Base-by-base conservation (phyloP, 2,329 filamentous ascomycete genomes). In the Tolypocladium capitatum region DNA sequence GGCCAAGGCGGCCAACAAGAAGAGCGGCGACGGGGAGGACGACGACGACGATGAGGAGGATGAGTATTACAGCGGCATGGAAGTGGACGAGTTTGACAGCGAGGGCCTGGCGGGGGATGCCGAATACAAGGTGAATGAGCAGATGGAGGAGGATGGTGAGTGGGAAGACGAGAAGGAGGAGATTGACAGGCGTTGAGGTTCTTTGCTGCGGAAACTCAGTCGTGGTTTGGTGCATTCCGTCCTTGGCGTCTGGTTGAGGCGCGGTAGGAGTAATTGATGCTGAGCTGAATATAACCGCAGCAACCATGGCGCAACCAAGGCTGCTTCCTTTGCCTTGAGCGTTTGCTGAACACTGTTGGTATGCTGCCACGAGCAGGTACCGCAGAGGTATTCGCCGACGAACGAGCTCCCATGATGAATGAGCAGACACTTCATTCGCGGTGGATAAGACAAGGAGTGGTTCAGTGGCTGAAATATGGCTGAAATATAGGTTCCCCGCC, bases 41-140 rank as follows among this genome's bases (percentile, higher is more conserved):
- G 65, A 62, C 3, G 65, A 62, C 3, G 65, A 60, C 1, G 67
- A 68, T 30, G 62, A 66, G 49, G 63, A 67, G 33, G 69, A 70
- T 32, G 67, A 69, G 45, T 63, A 72, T 55, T 70, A 73, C 42
- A 66, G 61, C 42, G 64, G 68, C 36, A 61, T 70, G 66, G 68
- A 71, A 30, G 63, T 70, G 33, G 71, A 76, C 5, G 69, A 69
- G 3, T 69, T 75, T 48, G 76, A 74, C 52, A 75, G 70, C 50
- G 74, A 72, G 55, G 74, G 67, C 11, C 60, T 70, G 53, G 74
- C 59, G 40, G 76, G 69, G 33, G 75, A 68, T 58, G 73, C 62
- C 43, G 75, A 69, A 63, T 72, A 67, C 56, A 67, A 67, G 56
- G 61, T 70, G 27, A 74, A 76, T 46, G 68, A 73, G 51, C 58